Evolutionary conservation across 2,329 filamentous ascomycete species (phyloP), one percentile per base, ranked within the genome.

Genomic region (Exophiala sp.): DNA sequence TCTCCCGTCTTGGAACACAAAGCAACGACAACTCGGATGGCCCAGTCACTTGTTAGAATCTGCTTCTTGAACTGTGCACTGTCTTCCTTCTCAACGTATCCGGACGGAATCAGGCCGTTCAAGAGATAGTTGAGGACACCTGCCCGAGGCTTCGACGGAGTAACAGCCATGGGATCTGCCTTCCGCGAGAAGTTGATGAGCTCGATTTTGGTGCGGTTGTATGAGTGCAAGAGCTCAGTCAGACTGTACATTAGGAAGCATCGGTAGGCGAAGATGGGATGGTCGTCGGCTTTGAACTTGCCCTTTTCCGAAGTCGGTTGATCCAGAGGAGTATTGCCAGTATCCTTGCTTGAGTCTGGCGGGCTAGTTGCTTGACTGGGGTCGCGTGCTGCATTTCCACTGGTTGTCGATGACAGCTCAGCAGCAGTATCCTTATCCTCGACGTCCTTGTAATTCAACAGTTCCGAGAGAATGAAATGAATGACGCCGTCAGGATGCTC

Each of bases 171-270:
- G 38, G 88, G 78, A 40, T 91, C 88, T 5, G 88, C 85, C 64
- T 90, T 95, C 53, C 91, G 84, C 59, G 94, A 97, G 72, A 96
- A 98, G 67, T 96, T 97, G 73, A 99, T 96, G 65, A 99, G 97
- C 65, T 98, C 94, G 37, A 98, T 81, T 75, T 99, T 99, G 7
- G 89, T 88, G 46, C 89, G 83, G 60, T 89, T 95, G 71, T 97
- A 98, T 63, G 86, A 94, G 50, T 86, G 83, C 11, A 98, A 75
- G 11, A 98, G 79, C 68, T 99, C 93, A 0, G 88, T 84, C 32
- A 99, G 73, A 63, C 90, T 95, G 64, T 93, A 89, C 24, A 99
- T 78, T 44, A 99, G 73, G 72, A 97, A 96, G 71, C 91, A 96
- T 41, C 93, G 82, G 64, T 97, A 98, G 46, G 97, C 84, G 70